Evolutionary conservation across 2,329 filamentous ascomycete species (phyloP).

Genomic region (Apiospora rasikravindrae): DNA sequence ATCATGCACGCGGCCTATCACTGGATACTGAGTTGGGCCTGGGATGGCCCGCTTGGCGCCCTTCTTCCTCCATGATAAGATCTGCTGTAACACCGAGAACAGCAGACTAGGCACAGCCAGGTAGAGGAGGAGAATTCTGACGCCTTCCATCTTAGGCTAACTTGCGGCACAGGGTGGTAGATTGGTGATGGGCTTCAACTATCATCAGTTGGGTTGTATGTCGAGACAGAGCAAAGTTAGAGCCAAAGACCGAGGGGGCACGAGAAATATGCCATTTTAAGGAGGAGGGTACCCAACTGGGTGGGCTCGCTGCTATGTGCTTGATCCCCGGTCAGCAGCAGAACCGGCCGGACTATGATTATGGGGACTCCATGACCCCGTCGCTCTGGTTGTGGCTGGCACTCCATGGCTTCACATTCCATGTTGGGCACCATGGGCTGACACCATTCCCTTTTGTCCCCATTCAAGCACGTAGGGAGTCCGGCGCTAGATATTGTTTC

Average conservation of each 20-base stretch:
- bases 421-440: not conserved
- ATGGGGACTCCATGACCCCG: not conserved
- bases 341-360: not conserved
- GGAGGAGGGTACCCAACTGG: not conserved
- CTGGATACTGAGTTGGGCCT: constrained; percentile 52
- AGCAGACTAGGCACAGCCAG: constrained; percentile 52
- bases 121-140: constrained; percentile 49
- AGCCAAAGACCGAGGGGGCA: not conserved
- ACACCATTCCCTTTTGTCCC: not conserved
- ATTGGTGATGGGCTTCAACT: not conserved
- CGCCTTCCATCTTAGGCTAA: constrained; percentile 42
- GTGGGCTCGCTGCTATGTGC: not conserved
- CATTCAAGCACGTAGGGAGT: not conserved
- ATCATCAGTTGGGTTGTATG: not conserved
- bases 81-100: constrained; percentile 46
- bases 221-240: not conserved
- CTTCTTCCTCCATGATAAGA: constrained; percentile 43
- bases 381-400: not conserved
- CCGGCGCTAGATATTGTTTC: constrained; percentile 5
- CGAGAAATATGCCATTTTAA: not conserved
- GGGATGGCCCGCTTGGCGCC: constrained; percentile 44
- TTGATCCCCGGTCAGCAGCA: not conserved
- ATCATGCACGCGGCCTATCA: constrained; percentile 56
- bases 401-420: not conserved
- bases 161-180: not conserved